A percentile compares a stretch with the other conserved stretches of the same genome.
These are phyloP conservation scores for Erysimum pusillum DNA, from an alignment of 441 rosid genomes.

Conservation along the genomic window DNA sequence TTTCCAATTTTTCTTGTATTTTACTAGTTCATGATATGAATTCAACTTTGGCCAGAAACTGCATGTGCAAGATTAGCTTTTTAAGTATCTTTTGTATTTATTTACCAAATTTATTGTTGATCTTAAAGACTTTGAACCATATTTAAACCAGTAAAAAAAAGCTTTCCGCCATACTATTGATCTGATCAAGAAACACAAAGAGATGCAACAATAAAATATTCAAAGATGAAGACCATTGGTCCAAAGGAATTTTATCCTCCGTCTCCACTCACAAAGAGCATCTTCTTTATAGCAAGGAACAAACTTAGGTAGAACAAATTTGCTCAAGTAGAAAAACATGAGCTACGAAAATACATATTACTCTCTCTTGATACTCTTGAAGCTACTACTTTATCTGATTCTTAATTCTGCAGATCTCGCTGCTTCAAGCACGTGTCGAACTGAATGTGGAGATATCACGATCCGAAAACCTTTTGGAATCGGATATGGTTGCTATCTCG, in stretches of 20 bases:
- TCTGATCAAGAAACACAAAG: background rate
- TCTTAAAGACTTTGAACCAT: constrained; percentile 1
- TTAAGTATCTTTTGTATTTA: background rate
- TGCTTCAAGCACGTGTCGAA: background rate
- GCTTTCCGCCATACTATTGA: background rate
- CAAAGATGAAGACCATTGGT: constrained; percentile 26
- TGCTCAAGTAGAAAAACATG: constrained; percentile 24
- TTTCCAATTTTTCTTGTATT: background rate
- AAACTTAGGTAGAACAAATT: constrained; percentile 15
- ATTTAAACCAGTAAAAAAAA: background rate
- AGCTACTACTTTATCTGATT: constrained; percentile 1
- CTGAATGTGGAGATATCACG: constrained; percentile 38
- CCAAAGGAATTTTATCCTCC: background rate
- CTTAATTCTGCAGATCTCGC: constrained; percentile 5
- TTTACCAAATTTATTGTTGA: background rate
- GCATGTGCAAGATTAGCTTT: background rate
- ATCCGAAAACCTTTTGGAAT: constrained; percentile 51
- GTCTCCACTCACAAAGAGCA: constrained; percentile 15
- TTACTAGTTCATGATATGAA: constrained; percentile 14
- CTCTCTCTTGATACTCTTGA: constrained; percentile 15
- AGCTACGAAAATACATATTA: background rate
- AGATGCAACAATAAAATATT: background rate
- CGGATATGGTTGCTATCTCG: constrained; percentile 27
- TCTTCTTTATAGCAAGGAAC: background rate
- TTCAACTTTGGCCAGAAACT: constrained; percentile 7